A percentile compares a stretch with the other conserved stretches of the same genome.
These are phyloP conservation scores for Eragrostis nindensis DNA, from an alignment of 176 grass and related monocot genomes.

Conservation along the genomic window DNA sequence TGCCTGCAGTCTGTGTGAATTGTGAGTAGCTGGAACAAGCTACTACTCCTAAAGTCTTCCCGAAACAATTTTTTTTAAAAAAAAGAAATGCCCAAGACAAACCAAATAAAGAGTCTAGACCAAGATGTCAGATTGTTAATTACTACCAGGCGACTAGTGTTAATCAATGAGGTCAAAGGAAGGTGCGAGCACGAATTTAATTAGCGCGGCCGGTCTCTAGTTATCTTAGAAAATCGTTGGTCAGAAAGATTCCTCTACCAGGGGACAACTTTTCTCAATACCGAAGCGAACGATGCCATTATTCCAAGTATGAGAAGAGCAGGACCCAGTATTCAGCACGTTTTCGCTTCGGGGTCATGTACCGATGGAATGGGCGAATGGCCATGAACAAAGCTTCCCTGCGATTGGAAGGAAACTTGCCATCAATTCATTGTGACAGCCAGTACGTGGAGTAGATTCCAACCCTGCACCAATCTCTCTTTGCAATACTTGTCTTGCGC, in stretches of 20 bases:
- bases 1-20: too few species aligned
- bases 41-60: too few species aligned
- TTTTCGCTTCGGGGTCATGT: background rate
- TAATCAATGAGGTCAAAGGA: background rate
- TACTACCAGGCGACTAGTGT: background rate
- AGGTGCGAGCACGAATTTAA: background rate
- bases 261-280: conserved; percentile 2
- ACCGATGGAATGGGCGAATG: too few species aligned
- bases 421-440: too few species aligned
- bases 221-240: background rate
- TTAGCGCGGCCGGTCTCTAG: background rate
- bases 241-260: conserved; percentile 19
- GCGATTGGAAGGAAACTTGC: too few species aligned
- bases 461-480: too few species aligned
- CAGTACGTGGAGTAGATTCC: too few species aligned
- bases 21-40: too few species aligned
- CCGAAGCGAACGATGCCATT: conserved; percentile 33
- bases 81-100: too few species aligned
- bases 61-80: too few species aligned
- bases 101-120: background rate
- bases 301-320: background rate
- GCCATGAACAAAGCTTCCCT: too few species aligned
- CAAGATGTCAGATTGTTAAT: background rate
- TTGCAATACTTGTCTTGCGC: too few species aligned
- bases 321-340: background rate